Evolutionary conservation across 768 basidiomycete genomes (phyloP), one percentile per base, ranked within the genome.

Genomic region (Hydnum rufescens): DNA sequence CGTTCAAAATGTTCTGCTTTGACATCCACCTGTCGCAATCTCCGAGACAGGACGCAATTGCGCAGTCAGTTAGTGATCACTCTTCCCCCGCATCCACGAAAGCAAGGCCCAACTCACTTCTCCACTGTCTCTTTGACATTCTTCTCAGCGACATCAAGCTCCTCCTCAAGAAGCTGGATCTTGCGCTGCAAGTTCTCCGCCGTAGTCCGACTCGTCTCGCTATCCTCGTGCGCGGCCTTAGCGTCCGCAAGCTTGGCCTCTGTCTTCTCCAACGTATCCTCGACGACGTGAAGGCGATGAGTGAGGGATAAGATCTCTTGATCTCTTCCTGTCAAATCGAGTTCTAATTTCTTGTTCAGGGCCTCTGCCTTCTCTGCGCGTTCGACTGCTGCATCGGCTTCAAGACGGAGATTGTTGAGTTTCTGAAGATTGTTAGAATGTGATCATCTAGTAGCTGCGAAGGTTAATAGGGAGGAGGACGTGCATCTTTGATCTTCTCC

Each of bases 1-100:
- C 90, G 78, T 68, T 96, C 93, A 64, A 87, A 95, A 69, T 97
- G 89, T 66, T 99, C 95, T 5, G 93, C 93, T 71, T 96, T 99
- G 67, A 97, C 82, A 63, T 99, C 95, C 53, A 93, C 89, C 63
- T 93, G 87, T 57, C 93, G 74, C 60, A 99, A 73, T 66, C 93
- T 97, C 60, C 1, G n/a, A n/a, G 22, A 22, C 13, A 13, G 47
- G 28, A 4, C 31, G 52, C 26, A 25, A 53, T 23, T 18, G 43
- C 19, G 16, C 25, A 3, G n/a, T 3, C 16, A 29, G 42, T 29
- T 44, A 30, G 44, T 26, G 4, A n/a, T 42, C 18, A 36, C 13
- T 22, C 13, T 22, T 39, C 22, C 36, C 36, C 22, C 18, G n/a
- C 2, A 49, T 4, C 34, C 39, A 42, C 16, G 49, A 48, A 49